Percentiles rank a stretch among this genome's conserved stretches.
phyloP scores from a whole-genome alignment of 2,329 filamentous ascomycete genomes.

The Penicillium verrucosum region DNA sequence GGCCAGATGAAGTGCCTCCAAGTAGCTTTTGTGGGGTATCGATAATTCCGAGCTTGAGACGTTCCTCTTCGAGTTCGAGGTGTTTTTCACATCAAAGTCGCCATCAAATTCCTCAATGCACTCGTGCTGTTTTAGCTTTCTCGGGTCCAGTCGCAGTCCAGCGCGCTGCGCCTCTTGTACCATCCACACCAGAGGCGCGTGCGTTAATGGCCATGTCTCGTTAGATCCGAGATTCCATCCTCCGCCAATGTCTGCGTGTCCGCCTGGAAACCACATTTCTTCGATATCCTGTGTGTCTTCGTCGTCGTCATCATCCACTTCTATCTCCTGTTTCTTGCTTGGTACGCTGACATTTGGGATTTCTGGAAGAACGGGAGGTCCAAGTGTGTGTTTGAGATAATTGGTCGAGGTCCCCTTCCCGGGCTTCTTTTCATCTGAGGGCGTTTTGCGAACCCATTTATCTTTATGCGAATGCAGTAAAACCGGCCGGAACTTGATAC shows the following conservation, averaged over 20 bases:
- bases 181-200: constrained; percentile 67
- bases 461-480: constrained; percentile 9
- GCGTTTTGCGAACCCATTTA: not conserved
- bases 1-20: not conserved
- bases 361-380: constrained; percentile 2
- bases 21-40: not conserved
- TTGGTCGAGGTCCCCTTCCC: not conserved
- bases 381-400: not conserved
- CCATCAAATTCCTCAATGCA: constrained; percentile 15
- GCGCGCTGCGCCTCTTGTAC: constrained; percentile 59
- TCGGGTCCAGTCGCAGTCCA: constrained; percentile 63
- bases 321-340: not conserved
- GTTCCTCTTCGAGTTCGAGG: constrained; percentile 16
- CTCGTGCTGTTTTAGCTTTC: constrained; percentile 19
- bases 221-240: constrained; percentile 59
- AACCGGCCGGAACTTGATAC: constrained; percentile 48
- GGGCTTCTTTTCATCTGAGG: not conserved
- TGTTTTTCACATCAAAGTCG: constrained; percentile 30
- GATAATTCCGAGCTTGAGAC: not conserved
- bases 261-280: constrained; percentile 69
- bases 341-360: not conserved
- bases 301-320: constrained; percentile 1
- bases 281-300: constrained; percentile 59
- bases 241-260: constrained; percentile 72
- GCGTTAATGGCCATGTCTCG: constrained; percentile 58